Base-by-base conservation (phyloP, 768 basidiomycete species). In the Sarcodon sp. region DNA sequence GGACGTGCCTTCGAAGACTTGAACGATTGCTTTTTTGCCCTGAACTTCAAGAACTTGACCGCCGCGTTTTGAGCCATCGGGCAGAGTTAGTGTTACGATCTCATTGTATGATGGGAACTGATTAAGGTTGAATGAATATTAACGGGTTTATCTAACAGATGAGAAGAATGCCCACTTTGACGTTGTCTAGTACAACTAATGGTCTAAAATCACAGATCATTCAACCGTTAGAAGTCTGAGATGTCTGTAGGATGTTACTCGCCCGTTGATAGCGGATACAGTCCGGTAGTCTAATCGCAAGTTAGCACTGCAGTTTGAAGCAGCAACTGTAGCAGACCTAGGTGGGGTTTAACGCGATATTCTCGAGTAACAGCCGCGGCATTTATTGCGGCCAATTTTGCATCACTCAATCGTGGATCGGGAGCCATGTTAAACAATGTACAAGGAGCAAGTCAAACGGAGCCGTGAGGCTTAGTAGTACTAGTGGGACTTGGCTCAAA, bases 251-350 rank as follows among this genome's bases (percentile, higher is more conserved):
- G 49, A 46, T 21, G 44, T 33, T 31, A 65, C 79, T 68, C 60
- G 87, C 92, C 94, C 96, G 60, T 98, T 98, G 68, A 98, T 86
- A 52, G 92, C 94, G 58, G 92, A 91, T 46, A 99, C 96, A n/a
- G 93, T 97, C 53, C 90, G 79, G 69, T 97, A 97, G 67, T 97
- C 92, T 93, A 61, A 27, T 55, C 43, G 50, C 37, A 44, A 33
- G 31, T 33, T 27, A 34, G 13, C 41, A 43, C 1, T 15, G 18
- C 45, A 32, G 13, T 8, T 41, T 15, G 35, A 34, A 50, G 46
- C 9, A 39, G 47, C 32, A 45, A 53, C 44, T 36, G 43, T 41
- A 36, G 35, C 36, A 47, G 61, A 90, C 89, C 89, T 54, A 93
- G 72, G 67, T 89, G 87, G 50, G 90, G 90, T 57, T 92, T 75